Evolutionary conservation across 129 eudicot species (phyloP).

Genomic region (Artemisia annua): DNA sequence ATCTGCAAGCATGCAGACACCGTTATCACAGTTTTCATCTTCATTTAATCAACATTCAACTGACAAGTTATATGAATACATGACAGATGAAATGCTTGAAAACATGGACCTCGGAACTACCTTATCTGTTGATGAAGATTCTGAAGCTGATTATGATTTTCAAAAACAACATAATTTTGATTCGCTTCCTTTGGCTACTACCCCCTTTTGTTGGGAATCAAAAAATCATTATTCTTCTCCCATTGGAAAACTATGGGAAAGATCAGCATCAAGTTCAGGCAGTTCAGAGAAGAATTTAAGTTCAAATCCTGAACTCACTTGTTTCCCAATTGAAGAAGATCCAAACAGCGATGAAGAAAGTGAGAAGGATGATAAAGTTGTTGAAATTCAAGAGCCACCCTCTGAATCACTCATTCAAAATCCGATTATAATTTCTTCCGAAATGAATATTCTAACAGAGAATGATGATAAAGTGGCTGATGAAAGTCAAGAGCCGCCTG

Average conservation of each 20-base stretch:
- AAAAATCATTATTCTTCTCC: constrained; percentile 53
- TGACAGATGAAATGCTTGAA: constrained; percentile 59
- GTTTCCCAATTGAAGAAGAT: constrained; percentile 94
- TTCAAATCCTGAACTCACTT: constrained; percentile 80
- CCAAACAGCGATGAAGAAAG: constrained; percentile 58
- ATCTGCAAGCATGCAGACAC: constrained; percentile 60
- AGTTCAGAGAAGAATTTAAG: constrained; percentile 64
- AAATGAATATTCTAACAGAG: constrained; percentile 17
- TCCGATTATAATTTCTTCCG: constrained; percentile 19
- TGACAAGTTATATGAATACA: constrained; percentile 41
- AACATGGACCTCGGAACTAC: constrained; percentile 31
- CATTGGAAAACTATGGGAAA: constrained; percentile 62
- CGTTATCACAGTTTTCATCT: constrained; percentile 53
- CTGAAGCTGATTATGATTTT: constrained; percentile 34
- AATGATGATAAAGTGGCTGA: constrained; percentile 30
- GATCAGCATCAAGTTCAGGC: constrained; percentile 55
- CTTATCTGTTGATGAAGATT: constrained; percentile 32
- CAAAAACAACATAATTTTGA: constrained; percentile 43
- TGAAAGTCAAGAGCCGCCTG: constrained; percentile 13
- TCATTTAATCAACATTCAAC: constrained; percentile 29
- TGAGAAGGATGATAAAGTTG: constrained; percentile 42
- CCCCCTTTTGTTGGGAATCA: constrained; percentile 43
- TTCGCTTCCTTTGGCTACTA: constrained; percentile 41
- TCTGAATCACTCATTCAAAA: background rate
- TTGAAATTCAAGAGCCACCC: constrained; percentile 35